Conservation (phyloP, 306 rosid species). For the Rosa multiflora region DNA sequence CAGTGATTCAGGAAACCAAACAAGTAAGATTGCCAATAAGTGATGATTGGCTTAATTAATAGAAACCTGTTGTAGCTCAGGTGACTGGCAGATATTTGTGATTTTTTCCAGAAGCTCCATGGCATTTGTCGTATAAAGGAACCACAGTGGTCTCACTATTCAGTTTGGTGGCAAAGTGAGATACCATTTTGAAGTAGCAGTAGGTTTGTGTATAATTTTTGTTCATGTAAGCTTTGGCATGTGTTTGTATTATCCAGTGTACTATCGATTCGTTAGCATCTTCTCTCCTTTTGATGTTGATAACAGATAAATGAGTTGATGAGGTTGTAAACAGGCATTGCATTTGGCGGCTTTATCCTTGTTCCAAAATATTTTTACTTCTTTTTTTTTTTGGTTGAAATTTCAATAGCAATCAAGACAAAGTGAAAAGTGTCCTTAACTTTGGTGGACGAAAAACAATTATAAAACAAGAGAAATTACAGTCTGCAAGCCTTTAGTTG, state of each 20-base stretch:
- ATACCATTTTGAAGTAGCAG: background rate
- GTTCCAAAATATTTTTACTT: background rate
- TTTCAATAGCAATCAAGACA: too few relatives aligned
- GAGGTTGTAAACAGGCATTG: background rate
- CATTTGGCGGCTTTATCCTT: background rate
- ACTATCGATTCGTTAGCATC: background rate
- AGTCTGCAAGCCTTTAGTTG: too few relatives aligned
- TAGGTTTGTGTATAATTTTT: background rate
- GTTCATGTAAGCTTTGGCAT: background rate
- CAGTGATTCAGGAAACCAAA: constrained; percentile 33
- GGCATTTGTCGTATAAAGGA: background rate
- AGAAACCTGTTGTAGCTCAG: background rate
- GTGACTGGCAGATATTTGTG: background rate
- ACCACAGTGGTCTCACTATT: background rate
- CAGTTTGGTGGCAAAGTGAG: background rate
- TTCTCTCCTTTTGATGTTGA: background rate
- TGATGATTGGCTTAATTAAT: constrained; percentile 22
- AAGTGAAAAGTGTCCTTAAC: too few relatives aligned
- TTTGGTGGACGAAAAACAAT: too few relatives aligned
- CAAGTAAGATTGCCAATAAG: constrained; percentile 29
- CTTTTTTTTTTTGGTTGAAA: background rate
- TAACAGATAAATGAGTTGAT: background rate
- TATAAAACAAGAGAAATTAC: too few relatives aligned
- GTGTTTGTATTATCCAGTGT: background rate
- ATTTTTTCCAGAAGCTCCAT: background rate